Evolutionary conservation across 805 yeast species (phyloP).

Genomic region (Wickerhamiella shivajii): DNA sequence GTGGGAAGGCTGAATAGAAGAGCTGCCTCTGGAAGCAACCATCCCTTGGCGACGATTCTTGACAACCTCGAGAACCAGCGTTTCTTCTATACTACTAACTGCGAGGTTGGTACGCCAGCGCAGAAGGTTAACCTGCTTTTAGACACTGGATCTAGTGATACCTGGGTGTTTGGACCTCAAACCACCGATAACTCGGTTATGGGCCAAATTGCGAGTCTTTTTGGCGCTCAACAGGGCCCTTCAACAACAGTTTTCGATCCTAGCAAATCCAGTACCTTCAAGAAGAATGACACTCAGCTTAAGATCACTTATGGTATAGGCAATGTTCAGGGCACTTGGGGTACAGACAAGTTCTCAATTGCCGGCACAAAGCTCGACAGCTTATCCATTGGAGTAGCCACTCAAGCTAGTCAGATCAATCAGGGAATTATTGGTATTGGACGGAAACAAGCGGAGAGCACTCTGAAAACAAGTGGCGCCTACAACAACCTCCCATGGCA

Average conservation of each 20-base stretch:
- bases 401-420: conserved; percentile 40
- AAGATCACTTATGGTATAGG: conserved; percentile 35
- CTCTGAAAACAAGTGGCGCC: conserved; percentile 14
- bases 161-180: conserved; percentile 42
- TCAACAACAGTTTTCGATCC: conserved; percentile 15
- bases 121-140: conserved; percentile 42
- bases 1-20: neutral
- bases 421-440: conserved; percentile 39
- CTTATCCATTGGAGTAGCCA: conserved; percentile 66
- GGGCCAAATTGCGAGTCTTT: neutral
- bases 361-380: conserved; percentile 37
- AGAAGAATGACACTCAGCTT: conserved; percentile 18
- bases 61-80: conserved; percentile 22
- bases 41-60: conserved; percentile 7
- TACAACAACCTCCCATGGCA: conserved; percentile 57
- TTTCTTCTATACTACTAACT: conserved; percentile 24
- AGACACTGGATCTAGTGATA: conserved; percentile 69
- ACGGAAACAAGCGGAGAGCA: conserved; percentile 40
- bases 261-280: conserved; percentile 10
- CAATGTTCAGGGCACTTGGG: conserved; percentile 43
- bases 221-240: neutral
- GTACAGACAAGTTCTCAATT: conserved; percentile 44
- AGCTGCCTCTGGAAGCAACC: neutral
- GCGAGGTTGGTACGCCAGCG: conserved; percentile 40
- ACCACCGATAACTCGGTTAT: conserved; percentile 10